These are phyloP conservation scores for Apostasia shenzhenica DNA, from an alignment of 106 monocot species.

Conservation along the genomic window DNA sequence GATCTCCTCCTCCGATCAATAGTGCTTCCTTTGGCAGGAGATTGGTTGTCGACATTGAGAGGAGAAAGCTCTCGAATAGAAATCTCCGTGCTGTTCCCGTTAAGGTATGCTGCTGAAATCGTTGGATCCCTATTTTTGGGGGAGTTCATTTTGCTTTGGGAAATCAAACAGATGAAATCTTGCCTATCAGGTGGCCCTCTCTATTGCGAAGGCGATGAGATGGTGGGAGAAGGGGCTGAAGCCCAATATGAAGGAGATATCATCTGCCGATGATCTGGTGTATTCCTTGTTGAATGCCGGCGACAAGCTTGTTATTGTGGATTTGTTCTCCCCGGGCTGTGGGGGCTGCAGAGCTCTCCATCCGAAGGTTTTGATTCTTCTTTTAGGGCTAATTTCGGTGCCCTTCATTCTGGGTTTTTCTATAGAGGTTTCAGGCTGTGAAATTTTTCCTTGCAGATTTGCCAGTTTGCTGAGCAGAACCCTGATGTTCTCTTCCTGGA, in stretches of 20 bases:
- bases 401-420: not conserved
- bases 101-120: not conserved
- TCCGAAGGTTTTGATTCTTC: constrained; percentile 42
- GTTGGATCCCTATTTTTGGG: not conserved
- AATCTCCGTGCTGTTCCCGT: not conserved
- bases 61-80: not conserved
- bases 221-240: constrained; percentile 87
- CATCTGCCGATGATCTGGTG: constrained; percentile 72
- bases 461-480: constrained; percentile 80
- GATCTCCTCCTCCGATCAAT: not conserved
- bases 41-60: not conserved
- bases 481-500: constrained; percentile 77
- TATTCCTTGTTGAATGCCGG: constrained; percentile 58
- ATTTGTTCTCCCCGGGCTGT: constrained; percentile 96
- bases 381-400: not conserved
- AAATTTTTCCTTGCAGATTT: constrained; percentile 43
- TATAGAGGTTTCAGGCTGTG: not conserved
- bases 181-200: constrained; percentile 41
- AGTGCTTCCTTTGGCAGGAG: not conserved
- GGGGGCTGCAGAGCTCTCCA: constrained; percentile 84
- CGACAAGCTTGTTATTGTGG: constrained; percentile 64
- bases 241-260: constrained; percentile 86
- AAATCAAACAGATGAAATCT: not conserved
- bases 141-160: not conserved
- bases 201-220: constrained; percentile 45